Conservation (phyloP, 306 rosid genomes). For the Medicago lupulina region DNA sequence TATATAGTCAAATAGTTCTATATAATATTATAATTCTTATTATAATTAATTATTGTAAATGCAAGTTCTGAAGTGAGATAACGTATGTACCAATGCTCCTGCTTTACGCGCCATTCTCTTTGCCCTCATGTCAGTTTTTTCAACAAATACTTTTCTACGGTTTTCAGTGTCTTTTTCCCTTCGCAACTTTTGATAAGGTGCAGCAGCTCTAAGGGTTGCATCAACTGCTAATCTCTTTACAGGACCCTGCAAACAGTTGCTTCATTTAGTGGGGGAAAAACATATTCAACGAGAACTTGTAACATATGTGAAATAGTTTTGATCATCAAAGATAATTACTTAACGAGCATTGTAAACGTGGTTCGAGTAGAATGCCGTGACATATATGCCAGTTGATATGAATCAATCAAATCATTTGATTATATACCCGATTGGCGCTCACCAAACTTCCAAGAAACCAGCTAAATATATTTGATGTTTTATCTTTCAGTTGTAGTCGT, state of each 20-base stretch:
- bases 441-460: constrained; percentile 9
- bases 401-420: constrained; percentile 27
- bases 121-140: constrained; percentile 94
- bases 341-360: not conserved
- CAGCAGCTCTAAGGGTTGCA: constrained; percentile 98
- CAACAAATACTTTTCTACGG: constrained; percentile 87
- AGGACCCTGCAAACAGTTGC: constrained; percentile 69
- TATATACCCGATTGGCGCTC: constrained; percentile 8
- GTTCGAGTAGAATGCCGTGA: constrained; percentile 22
- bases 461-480: constrained; percentile 27
- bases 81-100: constrained; percentile 85
- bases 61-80: constrained; percentile 38
- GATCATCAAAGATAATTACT: constrained; percentile 15
- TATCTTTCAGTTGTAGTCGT: constrained; percentile 10
- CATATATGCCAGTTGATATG: constrained; percentile 8
- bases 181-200: constrained; percentile 96
- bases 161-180: constrained; percentile 72
- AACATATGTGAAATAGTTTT: constrained; percentile 10
- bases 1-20: constrained; percentile 19
- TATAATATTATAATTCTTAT: no score
- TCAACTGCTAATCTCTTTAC: constrained; percentile 94
- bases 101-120: constrained; percentile 99
- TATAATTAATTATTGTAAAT: not conserved
- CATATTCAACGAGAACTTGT: constrained; percentile 2
- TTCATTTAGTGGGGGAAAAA: constrained; percentile 22